Evolutionary conservation across 2,329 filamentous ascomycete genomes (phyloP).

Genomic region (Penicillium corylophilum): DNA sequence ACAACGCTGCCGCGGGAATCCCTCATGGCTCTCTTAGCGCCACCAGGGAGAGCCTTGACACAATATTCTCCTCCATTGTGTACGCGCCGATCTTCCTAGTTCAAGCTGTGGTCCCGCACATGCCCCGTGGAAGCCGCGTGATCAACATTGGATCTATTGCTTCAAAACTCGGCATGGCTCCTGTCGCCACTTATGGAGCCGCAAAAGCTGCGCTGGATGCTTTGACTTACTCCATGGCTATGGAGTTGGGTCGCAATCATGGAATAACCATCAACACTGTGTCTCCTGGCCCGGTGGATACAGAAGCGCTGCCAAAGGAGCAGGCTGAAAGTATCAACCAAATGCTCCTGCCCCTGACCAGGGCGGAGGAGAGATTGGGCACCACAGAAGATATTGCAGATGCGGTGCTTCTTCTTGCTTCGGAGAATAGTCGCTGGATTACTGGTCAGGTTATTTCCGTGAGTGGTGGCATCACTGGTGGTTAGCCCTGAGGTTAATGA

Average conservation of each 20-base stretch:
- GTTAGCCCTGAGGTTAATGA: neutral
- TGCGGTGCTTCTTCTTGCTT: conserved; percentile 41
- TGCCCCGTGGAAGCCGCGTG: conserved; percentile 37
- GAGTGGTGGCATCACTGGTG: conserved; percentile 36
- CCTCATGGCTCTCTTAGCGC: conserved; percentile 8
- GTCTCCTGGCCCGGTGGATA: conserved; percentile 41
- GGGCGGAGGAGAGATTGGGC: conserved; percentile 37
- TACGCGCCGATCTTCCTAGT: conserved; percentile 18
- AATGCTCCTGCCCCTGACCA: conserved; percentile 16
- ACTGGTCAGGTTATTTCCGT: conserved; percentile 46
- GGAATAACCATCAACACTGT: conserved; percentile 49
- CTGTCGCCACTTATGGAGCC: conserved; percentile 17
- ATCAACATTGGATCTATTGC: conserved; percentile 35
- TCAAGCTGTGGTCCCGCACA: conserved; percentile 22
- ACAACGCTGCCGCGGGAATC: conserved; percentile 18
- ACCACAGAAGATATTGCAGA: conserved; percentile 45
- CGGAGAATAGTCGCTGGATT: conserved; percentile 46
- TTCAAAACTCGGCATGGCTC: conserved; percentile 24
- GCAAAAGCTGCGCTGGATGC: conserved; percentile 24
- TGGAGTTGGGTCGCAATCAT: conserved; percentile 14
- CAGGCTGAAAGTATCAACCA: no score
- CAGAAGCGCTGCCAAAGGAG: conserved; percentile 31
- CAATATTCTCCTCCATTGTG: conserved; percentile 14
- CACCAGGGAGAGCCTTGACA: conserved; percentile 10
- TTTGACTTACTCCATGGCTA: conserved; percentile 17